A percentile compares a stretch with the other conserved stretches of the same genome.
These are phyloP conservation scores for Alopecurus myosuroides DNA, from an alignment of 176 grass and related monocot genomes.

Conservation along the genomic window DNA sequence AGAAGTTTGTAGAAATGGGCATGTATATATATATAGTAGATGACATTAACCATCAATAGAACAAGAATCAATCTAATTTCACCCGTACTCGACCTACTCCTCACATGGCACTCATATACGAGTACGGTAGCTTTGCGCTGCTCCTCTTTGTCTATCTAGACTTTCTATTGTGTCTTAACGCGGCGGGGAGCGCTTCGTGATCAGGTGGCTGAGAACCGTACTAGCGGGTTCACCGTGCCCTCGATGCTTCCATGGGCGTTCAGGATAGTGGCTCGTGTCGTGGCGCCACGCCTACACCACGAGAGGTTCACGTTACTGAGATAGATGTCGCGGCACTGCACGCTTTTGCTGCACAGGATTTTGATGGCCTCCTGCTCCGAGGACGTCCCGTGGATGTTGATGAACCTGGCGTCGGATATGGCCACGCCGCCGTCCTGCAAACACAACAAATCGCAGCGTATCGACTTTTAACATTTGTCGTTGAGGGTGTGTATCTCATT, in stretches of 20 bases:
- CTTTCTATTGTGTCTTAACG: not conserved
- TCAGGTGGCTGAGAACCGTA: not conserved
- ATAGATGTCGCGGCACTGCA: conserved; percentile 34
- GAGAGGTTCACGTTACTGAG: conserved; percentile 36
- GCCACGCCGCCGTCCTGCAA: conserved; percentile 45
- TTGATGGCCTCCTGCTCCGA: conserved; percentile 22
- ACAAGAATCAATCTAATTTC: not conserved
- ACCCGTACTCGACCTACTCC: not conserved
- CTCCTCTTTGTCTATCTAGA: not conserved
- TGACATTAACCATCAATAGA: not conserved
- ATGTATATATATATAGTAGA: not conserved
- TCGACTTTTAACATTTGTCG: not conserved
- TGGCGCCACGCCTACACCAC: conserved; percentile 3
- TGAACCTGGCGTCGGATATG: conserved; percentile 37
- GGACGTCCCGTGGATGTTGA: conserved; percentile 47
- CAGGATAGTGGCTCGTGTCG: not conserved
- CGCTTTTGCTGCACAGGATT: conserved; percentile 41
- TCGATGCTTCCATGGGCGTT: conserved; percentile 41
- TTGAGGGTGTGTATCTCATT: not conserved
- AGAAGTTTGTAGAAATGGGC: not conserved
- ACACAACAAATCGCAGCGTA: not conserved
- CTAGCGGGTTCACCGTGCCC: conserved; percentile 34
- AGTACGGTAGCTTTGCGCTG: not conserved
- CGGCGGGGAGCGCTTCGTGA: not conserved
- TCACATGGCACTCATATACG: not conserved